These are phyloP conservation scores for Davidsoniella neocaledoniae DNA, from an alignment of 2,329 filamentous ascomycete species.

Conservation along the genomic window DNA sequence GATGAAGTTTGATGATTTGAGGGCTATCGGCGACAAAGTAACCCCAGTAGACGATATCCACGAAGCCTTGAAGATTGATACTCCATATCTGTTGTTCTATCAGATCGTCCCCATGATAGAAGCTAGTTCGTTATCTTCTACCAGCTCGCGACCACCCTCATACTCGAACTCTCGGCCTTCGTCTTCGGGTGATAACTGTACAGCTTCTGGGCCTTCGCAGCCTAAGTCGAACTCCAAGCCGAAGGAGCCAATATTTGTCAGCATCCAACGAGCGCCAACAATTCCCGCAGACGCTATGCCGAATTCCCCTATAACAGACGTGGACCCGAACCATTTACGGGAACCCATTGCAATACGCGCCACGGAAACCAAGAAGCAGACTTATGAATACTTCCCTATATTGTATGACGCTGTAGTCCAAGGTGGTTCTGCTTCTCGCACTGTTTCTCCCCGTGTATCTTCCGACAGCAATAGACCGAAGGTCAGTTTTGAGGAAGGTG, in stretches of 20 bases:
- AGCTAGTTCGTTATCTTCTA: conserved; percentile 33
- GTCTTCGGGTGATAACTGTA: conserved; percentile 4
- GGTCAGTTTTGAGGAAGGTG: conserved; percentile 5
- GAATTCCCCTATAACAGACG: not conserved
- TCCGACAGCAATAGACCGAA: conserved; percentile 2
- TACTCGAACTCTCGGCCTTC: conserved; percentile 35
- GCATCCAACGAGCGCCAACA: conserved; percentile 7
- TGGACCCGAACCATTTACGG: conserved; percentile 1
- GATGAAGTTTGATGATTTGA: conserved; percentile 86
- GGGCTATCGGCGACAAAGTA: conserved; percentile 45
- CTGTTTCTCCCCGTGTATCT: conserved; percentile 5
- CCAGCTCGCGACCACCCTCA: conserved; percentile 37
- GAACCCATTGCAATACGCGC: not conserved
- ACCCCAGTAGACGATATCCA: conserved; percentile 61
- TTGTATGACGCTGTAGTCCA: conserved; percentile 2
- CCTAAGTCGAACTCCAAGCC: not conserved
- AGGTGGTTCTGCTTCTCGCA: not conserved
- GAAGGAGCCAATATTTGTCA: conserved; percentile 1
- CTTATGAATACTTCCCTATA: conserved; percentile 5
- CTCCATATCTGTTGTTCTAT: conserved; percentile 89
- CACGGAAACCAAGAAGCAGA: not conserved
- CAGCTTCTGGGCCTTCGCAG: not conserved
- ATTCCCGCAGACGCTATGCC: conserved; percentile 7
- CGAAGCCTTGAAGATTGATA: conserved; percentile 63
- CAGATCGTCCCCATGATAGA: conserved; percentile 81